These are phyloP conservation scores for Metschnikowia proteae DNA, from an alignment of 805 yeast genomes.

Conservation along the genomic window DNA sequence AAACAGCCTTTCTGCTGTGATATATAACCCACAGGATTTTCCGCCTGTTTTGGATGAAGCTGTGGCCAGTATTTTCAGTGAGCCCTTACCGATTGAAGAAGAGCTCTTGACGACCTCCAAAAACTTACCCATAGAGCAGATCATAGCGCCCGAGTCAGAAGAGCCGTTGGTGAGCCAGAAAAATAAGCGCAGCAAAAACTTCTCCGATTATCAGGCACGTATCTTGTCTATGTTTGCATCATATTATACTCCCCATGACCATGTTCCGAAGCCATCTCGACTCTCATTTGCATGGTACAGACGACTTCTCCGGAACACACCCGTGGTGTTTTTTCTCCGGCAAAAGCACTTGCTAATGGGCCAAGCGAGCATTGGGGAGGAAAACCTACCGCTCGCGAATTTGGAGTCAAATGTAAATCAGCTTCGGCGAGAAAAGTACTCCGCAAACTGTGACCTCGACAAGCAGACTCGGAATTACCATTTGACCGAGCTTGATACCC, in stretches of 20 bases:
- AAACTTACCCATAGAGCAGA: constrained; percentile 3
- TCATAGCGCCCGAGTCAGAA: background rate
- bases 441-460: constrained; percentile 3
- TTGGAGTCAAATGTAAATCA: constrained; percentile 13
- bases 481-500: constrained; percentile 26
- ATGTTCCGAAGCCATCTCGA: constrained; percentile 10
- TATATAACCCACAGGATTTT: constrained; percentile 20
- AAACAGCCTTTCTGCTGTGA: background rate
- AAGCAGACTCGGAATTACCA: constrained; percentile 27
- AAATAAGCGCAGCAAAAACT: constrained; percentile 15
- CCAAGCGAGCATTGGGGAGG: constrained; percentile 20
- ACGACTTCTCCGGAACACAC: constrained; percentile 26
- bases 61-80: constrained; percentile 21
- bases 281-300: constrained; percentile 30
- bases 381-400: constrained; percentile 21
- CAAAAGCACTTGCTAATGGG: constrained; percentile 28
- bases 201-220: constrained; percentile 25
- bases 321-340: constrained; percentile 28
- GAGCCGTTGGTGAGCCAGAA: constrained; percentile 10
- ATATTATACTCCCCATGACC: constrained; percentile 19
- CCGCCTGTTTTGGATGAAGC: constrained; percentile 20
- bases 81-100: constrained; percentile 12
- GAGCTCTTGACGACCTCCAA: constrained; percentile 9
- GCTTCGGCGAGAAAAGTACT: constrained; percentile 9
- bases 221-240: constrained; percentile 26